Conservation (phyloP, 371 early-diverging fungal genomes). For the Mortierella sp. region DNA sequence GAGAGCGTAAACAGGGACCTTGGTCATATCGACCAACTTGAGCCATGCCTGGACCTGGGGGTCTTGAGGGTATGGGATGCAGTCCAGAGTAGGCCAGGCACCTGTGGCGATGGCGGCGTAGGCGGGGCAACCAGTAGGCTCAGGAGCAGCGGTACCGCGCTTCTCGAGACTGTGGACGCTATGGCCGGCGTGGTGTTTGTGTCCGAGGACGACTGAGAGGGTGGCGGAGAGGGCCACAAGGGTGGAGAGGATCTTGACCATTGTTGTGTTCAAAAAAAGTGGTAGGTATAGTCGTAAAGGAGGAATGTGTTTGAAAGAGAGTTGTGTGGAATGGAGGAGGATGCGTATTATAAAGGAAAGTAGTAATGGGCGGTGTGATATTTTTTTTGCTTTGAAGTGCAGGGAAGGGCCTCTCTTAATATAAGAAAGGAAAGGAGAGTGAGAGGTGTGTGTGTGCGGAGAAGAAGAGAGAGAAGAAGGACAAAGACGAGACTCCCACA, state of each 20-base stretch:
- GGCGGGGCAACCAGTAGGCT: conserved; percentile 2
- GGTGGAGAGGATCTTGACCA: conserved; percentile 16
- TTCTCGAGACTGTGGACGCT: conserved; percentile 12
- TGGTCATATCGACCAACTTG: conserved; percentile 36
- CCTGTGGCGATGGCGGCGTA: conserved; percentile 28
- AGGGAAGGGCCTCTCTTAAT: conserved; percentile 1
- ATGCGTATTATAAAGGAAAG: neutral
- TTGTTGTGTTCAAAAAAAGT: neutral
- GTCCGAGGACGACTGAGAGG: conserved; percentile 21
- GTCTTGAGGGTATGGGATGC: conserved; percentile 33
- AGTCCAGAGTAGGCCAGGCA: conserved; percentile 29
- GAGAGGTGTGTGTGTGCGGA: neutral
- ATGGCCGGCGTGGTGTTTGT: neutral
- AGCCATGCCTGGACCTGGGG: conserved; percentile 38
- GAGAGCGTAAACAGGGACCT: conserved; percentile 18
- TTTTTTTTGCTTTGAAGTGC: conserved; percentile 7
- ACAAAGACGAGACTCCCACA: neutral
- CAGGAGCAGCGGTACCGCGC: conserved; percentile 15
- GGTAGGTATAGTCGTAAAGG: neutral
- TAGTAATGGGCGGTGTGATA: neutral
- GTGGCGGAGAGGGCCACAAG: conserved; percentile 15
- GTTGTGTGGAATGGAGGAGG: neutral
- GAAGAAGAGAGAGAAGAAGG: neutral
- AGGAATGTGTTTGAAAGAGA: neutral
- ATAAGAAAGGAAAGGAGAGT: neutral